Conservation (phyloP, 2,329 filamentous ascomycete species). For the Fusarium graminum region DNA sequence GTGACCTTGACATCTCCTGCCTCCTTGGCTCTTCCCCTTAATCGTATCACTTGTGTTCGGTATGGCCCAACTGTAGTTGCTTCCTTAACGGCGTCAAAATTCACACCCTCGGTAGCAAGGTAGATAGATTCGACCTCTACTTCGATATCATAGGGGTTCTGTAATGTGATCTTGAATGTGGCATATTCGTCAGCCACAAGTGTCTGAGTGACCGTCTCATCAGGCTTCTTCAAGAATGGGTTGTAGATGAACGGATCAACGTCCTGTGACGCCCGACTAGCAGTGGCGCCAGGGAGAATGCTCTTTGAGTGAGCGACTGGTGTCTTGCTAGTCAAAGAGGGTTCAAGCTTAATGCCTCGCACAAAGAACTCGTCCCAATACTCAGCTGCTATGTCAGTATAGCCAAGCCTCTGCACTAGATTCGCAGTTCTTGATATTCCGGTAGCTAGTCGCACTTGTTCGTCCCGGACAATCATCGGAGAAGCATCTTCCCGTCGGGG, state of each 20-base stretch:
- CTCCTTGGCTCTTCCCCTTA: conserved; percentile 75
- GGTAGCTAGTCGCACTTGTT: conserved; percentile 85
- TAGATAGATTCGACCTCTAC: conserved; percentile 86
- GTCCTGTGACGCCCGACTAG: conserved; percentile 68
- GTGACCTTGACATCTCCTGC: conserved; percentile 79
- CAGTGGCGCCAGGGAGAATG: conserved; percentile 64
- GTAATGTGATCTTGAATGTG: conserved; percentile 84
- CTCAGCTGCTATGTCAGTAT: conserved; percentile 78
- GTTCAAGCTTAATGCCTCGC: conserved; percentile 78
- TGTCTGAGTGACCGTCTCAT: conserved; percentile 72
- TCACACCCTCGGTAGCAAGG: conserved; percentile 78
- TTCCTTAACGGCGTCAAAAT: conserved; percentile 75
- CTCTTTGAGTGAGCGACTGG: conserved; percentile 75
- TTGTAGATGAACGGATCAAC: conserved; percentile 95
- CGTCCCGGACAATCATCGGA: conserved; percentile 80
- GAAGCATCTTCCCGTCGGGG: conserved; percentile 76
- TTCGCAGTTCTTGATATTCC: conserved; percentile 88
- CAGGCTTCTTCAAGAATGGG: conserved; percentile 80
- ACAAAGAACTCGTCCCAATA: conserved; percentile 99
- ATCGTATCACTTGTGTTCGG: conserved; percentile 80
- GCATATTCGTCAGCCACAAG: conserved; percentile 84
- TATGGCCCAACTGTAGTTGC: conserved; percentile 82
- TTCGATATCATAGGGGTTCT: conserved; percentile 95
- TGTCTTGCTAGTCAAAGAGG: conserved; percentile 68
- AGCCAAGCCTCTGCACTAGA: conserved; percentile 80